phyloP scores from a whole-genome alignment of 2,329 filamentous ascomycete species.

The Fusarium caatingaense region DNA sequence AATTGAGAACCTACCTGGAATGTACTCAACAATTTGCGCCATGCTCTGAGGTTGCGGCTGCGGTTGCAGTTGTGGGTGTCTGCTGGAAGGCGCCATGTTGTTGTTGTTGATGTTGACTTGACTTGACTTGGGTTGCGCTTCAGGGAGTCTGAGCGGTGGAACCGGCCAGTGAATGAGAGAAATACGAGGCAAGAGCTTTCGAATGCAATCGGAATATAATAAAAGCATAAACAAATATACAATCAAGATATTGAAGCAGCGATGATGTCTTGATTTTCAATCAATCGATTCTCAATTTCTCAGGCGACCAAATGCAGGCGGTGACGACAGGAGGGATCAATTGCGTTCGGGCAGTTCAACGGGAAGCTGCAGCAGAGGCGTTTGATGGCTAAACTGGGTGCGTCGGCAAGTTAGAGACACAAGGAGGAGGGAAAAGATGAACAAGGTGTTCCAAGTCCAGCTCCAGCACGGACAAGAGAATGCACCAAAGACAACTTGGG shows the following conservation, averaged over 20 bases:
- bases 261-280: constrained; percentile 27
- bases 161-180: constrained; percentile 11
- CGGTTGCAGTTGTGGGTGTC: constrained; percentile 43
- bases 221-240: constrained; percentile 16
- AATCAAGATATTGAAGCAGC: constrained; percentile 27
- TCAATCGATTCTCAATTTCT: constrained; percentile 19
- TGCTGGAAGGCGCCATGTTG: constrained; percentile 64
- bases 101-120: constrained; percentile 35
- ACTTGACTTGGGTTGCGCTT: constrained; percentile 43
- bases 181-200: constrained; percentile 11
- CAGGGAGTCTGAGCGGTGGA: constrained; percentile 18
- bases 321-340: constrained; percentile 33
- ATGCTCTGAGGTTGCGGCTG: constrained; percentile 63
- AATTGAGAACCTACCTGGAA: constrained; percentile 76
- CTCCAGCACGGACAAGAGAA: constrained; percentile 35
- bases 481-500: constrained; percentile 33
- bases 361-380: constrained; percentile 32
- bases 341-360: constrained; percentile 23
- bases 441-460: constrained; percentile 22
- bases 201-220: constrained; percentile 7
- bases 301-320: constrained; percentile 30
- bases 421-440: neutral
- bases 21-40: constrained; percentile 95
- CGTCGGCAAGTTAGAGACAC: neutral
- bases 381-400: neutral